A percentile compares a stretch with the other conserved stretches of the same genome.
Conservation (phyloP, 176 grass and related monocot genomes). For the Avena sativa region DNA sequence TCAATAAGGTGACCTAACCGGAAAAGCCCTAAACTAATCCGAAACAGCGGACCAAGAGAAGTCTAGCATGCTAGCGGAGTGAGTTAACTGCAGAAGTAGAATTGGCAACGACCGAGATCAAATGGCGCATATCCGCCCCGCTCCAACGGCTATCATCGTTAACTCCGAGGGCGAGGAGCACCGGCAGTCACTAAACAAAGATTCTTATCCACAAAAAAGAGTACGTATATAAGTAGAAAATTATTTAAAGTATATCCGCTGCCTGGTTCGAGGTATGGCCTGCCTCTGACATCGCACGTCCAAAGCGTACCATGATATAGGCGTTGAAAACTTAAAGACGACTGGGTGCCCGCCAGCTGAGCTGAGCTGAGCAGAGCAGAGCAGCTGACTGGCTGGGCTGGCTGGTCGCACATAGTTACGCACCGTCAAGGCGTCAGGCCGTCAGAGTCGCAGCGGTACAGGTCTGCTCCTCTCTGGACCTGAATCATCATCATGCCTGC, state of each 20-base stretch:
- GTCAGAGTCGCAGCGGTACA: background rate
- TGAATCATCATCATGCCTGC: background rate
- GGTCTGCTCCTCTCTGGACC: background rate
- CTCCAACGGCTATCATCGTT: background rate
- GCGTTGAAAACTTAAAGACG: conserved; percentile 58
- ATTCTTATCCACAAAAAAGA: no score
- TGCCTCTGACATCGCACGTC: conserved; percentile 7
- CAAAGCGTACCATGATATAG: conserved; percentile 34
- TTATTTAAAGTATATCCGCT: no score
- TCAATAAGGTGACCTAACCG: no score
- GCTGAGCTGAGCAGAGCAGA: no score
- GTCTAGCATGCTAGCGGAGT: no score
- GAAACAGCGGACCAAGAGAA: no score
- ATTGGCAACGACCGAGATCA: background rate
- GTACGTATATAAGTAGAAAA: no score
- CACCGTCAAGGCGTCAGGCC: conserved; percentile 15
- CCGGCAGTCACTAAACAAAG: background rate
- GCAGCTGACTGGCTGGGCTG: background rate
- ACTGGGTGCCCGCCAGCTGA: no score
- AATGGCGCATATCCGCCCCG: background rate
- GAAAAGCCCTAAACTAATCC: no score
- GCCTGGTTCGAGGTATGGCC: background rate
- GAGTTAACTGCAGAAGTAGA: no score
- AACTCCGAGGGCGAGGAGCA: background rate
- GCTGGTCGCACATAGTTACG: background rate